Base-by-base conservation (phyloP, 2,329 filamentous ascomycete species). In the Xylaria sp. region DNA sequence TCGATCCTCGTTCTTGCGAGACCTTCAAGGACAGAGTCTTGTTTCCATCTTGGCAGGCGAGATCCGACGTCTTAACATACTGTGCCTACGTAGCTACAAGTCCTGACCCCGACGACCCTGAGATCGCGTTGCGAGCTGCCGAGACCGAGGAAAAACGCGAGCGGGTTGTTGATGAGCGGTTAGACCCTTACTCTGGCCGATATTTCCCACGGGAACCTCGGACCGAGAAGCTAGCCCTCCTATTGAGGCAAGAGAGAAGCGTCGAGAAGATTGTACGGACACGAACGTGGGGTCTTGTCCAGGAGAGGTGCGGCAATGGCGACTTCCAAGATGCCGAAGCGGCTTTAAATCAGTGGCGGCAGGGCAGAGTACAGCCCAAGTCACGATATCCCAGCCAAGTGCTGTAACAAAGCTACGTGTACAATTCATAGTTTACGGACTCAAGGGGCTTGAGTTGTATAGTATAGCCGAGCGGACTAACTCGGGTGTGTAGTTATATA, bases 141-240 rank as follows among this genome's bases (percentile, higher is more conserved):
- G 92, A 97, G 80, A 88, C 89, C 62, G 87, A 90, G 66, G 88
- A 84, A 74, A 89, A 92, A 71, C 85, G 90, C 57, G 91, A 95
- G 76, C 85, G 90, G 61, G 85, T 95, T 0, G 90, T 98, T 4
- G 89, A 98, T 78, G 96, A 98, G 81, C 85, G 96, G 65, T 79
- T 98, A 67, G 96, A 99, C 82, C 96, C 96, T 1, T 99, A 99
- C 78, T 94, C 92, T 10, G 92, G 85, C 6, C 85, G 95, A 27
- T 97, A 93, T 79, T 95, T 95, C 74, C 90, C 92, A 0, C 83
- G 85, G 60, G 94, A 98, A 81, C 86, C 92, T 16, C 86, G 94
- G 71, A 96, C 94, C 0, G 92, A 98, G 81, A 88, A 87, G 58
- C 79, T 99, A 69, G 94, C 93, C 10, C 86, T 85, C 50, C 78